Evolutionary conservation across 176 grass and related monocot genomes (phyloP).

Genomic region (Themeda triandra): DNA sequence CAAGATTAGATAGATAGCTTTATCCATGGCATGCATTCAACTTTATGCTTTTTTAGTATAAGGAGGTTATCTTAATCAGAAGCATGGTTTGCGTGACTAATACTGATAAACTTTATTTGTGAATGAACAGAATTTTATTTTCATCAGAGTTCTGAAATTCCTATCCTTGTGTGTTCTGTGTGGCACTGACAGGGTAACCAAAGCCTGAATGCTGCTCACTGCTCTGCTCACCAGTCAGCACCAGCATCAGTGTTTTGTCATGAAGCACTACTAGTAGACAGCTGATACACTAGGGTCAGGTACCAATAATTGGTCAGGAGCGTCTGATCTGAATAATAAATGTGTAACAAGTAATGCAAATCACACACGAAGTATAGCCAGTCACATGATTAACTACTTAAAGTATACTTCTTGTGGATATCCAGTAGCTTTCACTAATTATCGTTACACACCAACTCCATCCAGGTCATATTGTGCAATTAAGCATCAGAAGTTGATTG

Average conservation of each 20-base stretch:
- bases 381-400: background rate
- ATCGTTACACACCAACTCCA: background rate
- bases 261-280: background rate
- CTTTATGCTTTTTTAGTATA: slow-evolving; percentile 5
- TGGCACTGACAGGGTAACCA: too few species aligned
- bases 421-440: slow-evolving; percentile 17
- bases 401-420: background rate
- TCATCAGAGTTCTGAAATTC: background rate
- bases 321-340: slow-evolving; percentile 1
- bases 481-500: background rate
- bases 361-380: background rate
- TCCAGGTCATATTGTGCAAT: background rate
- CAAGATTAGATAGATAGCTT: slow-evolving; percentile 13
- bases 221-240: background rate
- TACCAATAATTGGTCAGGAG: slow-evolving; percentile 22
- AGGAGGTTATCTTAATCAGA: slow-evolving; percentile 4
- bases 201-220: too few species aligned
- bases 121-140: too few species aligned
- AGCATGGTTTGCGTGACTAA: background rate
- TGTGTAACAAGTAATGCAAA: background rate
- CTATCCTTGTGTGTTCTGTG: too few species aligned
- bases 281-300: background rate
- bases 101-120: too few species aligned
- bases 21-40: background rate
- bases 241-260: background rate